Evolutionary conservation across 1,284 basidiomycete species (phyloP).

Genomic region (Ceratobasidium sp.): DNA sequence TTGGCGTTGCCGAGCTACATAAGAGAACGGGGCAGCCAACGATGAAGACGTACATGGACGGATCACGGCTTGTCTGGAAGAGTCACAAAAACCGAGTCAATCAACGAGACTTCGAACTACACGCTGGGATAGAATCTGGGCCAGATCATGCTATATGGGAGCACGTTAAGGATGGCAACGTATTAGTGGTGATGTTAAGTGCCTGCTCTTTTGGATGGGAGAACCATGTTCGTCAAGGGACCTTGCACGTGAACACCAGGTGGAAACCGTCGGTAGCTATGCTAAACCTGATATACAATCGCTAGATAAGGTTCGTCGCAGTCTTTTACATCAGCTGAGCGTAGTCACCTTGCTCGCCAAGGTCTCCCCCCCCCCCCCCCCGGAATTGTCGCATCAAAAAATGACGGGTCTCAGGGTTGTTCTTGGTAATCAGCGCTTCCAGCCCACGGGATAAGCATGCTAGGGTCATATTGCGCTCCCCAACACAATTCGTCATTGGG

Average conservation of each 20-base stretch:
- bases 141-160: slow-evolving; percentile 16
- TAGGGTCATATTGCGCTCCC: too few relatives aligned
- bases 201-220: slow-evolving; percentile 13
- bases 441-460: too few relatives aligned
- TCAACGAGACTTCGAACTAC: not conserved
- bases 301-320: not conserved
- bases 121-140: not conserved
- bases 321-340: too few relatives aligned
- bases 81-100: slow-evolving; percentile 18
- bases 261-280: slow-evolving; percentile 25
- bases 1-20: slow-evolving; percentile 3
- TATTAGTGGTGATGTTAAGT: slow-evolving; percentile 17
- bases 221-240: slow-evolving; percentile 3
- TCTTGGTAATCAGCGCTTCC: too few relatives aligned
- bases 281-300: slow-evolving; percentile 10
- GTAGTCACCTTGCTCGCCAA: too few relatives aligned
- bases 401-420: too few relatives aligned
- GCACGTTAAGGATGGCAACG: slow-evolving; percentile 15
- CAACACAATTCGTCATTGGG: too few relatives aligned
- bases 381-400: too few relatives aligned
- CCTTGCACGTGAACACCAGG: not conserved
- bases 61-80: slow-evolving; percentile 7
- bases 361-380: too few relatives aligned
- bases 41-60: not conserved
- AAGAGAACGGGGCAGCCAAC: not conserved